Evolutionary conservation across 306 rosid species (phyloP).

Genomic region (Begonia peltatifolia): DNA sequence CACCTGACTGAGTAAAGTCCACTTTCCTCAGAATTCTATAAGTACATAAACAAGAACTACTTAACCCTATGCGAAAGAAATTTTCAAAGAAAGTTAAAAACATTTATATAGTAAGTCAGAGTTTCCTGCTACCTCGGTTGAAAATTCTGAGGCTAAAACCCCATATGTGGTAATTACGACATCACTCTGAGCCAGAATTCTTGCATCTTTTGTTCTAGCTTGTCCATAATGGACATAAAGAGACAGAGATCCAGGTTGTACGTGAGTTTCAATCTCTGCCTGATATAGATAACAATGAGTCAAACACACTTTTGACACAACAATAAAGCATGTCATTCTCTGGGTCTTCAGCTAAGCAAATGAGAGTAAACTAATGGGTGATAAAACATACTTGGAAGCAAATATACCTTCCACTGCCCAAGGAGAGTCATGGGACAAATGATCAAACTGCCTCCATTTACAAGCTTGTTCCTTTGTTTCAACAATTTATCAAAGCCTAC

Average conservation of each 20-base stretch:
- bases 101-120: conserved; percentile 7
- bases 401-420: conserved; percentile 88
- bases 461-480: conserved; percentile 37
- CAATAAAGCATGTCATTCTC: too few species aligned
- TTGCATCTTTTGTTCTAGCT: conserved; percentile 80
- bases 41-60: conserved; percentile 13
- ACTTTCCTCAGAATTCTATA: conserved; percentile 56
- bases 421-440: conserved; percentile 90
- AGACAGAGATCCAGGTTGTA: conserved; percentile 57
- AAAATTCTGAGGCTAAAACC: conserved; percentile 75
- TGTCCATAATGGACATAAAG: conserved; percentile 83
- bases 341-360: neutral
- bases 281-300: conserved; percentile 8
- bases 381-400: neutral
- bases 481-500: conserved; percentile 55
- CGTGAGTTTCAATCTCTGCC: conserved; percentile 93
- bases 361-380: neutral
- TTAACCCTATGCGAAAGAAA: conserved; percentile 1
- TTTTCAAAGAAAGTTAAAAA: conserved; percentile 8
- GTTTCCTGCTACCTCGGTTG: conserved; percentile 49
- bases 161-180: conserved; percentile 89
- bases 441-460: conserved; percentile 67
- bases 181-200: conserved; percentile 49
- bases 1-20: conserved; percentile 78
- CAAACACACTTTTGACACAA: too few species aligned